Conservation (phyloP, 495 filamentous ascomycete species). For the Trichoderma virens region DNA sequence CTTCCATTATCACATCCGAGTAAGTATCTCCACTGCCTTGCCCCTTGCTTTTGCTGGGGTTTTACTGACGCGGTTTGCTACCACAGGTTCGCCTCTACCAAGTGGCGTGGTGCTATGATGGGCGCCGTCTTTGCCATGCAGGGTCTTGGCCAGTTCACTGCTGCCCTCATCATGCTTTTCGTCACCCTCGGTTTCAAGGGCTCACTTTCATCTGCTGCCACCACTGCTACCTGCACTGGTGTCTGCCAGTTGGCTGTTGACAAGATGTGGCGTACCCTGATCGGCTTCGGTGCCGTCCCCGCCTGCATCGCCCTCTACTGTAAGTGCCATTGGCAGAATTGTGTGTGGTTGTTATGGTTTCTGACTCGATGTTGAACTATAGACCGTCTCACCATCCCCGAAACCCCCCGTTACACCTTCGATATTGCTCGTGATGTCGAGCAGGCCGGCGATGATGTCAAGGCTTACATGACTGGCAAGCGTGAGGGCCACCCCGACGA, state of each 20-base stretch:
- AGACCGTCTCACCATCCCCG: conserved; percentile 77
- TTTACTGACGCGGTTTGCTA: conserved; percentile 14
- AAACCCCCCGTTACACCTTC: conserved; percentile 68
- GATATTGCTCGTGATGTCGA: conserved; percentile 71
- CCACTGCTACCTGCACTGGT: conserved; percentile 48
- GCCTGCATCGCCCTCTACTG: conserved; percentile 69
- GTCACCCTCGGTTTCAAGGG: conserved; percentile 65
- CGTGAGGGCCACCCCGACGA: conserved; percentile 55
- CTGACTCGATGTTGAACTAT: conserved; percentile 20
- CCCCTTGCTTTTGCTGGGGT: no score
- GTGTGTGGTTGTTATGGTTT: background rate
- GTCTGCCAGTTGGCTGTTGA: conserved; percentile 64
- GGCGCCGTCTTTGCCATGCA: conserved; percentile 81
- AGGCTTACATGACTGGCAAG: conserved; percentile 53
- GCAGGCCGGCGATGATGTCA: conserved; percentile 58
- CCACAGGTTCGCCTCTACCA: conserved; percentile 55
- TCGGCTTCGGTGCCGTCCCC: conserved; percentile 75
- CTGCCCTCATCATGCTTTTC: conserved; percentile 63
- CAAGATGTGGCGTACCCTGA: conserved; percentile 77
- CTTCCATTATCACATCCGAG: conserved; percentile 77
- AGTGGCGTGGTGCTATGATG: conserved; percentile 76
- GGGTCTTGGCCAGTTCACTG: conserved; percentile 66
- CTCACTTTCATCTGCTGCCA: conserved; percentile 47
- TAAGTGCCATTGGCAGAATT: background rate
- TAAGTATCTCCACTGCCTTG: conserved; percentile 9